Conservation (phyloP, 2,329 filamentous ascomycete genomes). For the Neophaeococcomyces aloes region DNA sequence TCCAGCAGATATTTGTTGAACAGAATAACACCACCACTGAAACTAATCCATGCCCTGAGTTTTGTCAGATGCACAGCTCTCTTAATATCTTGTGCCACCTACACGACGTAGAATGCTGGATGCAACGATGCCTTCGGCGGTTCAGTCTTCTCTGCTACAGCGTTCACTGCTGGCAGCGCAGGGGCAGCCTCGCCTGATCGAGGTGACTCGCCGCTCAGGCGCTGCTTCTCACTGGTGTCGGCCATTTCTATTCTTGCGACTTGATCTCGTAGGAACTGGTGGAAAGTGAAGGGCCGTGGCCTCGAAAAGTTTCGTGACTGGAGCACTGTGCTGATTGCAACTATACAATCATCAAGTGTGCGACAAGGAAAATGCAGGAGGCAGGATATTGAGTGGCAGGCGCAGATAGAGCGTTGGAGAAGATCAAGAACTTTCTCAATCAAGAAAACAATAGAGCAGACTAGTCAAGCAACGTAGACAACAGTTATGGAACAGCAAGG, state of each 20-base stretch:
- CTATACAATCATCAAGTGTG: background rate
- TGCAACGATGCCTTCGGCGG: conserved; percentile 57
- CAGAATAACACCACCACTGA: conserved; percentile 89
- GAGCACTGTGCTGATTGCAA: conserved; percentile 1
- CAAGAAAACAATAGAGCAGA: conserved; percentile 1
- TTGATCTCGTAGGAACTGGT: conserved; percentile 35
- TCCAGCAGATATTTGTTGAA: conserved; percentile 99
- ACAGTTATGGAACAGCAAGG: no score
- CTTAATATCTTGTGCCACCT: conserved; percentile 18
- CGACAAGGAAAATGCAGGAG: background rate
- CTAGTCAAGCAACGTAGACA: no score
- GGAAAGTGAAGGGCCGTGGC: conserved; percentile 37
- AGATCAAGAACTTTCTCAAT: conserved; percentile 10
- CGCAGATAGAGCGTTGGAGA: conserved; percentile 8
- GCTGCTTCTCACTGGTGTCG: conserved; percentile 66
- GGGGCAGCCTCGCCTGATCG: conserved; percentile 37
- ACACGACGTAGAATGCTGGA: conserved; percentile 74
- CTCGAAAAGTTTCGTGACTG: conserved; percentile 22
- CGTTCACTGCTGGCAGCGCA: conserved; percentile 63
- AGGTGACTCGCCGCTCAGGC: conserved; percentile 66
- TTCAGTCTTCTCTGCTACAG: conserved; percentile 55
- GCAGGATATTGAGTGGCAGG: background rate
- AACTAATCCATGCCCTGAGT: conserved; percentile 72
- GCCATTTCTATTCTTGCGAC: conserved; percentile 42
- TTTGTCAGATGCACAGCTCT: background rate